Evolutionary conservation across 768 basidiomycete species (phyloP).

Genomic region (Mycena galericulata): DNA sequence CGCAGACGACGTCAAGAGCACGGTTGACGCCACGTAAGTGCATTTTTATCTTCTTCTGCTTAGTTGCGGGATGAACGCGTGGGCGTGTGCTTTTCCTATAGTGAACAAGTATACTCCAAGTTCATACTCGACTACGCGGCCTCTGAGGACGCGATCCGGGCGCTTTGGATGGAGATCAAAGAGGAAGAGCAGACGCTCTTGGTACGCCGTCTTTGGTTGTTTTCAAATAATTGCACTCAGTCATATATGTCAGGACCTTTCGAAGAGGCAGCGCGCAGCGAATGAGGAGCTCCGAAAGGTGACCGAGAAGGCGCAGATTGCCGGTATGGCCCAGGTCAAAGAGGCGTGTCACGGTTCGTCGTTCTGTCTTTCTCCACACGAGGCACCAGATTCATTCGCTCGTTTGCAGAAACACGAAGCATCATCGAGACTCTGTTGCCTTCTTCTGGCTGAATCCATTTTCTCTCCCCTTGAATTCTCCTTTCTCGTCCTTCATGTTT

Average conservation of each 20-base stretch:
- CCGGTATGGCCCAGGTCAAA: slow-evolving; percentile 34
- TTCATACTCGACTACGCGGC: slow-evolving; percentile 38
- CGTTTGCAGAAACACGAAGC: background rate
- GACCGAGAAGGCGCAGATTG: slow-evolving; percentile 33
- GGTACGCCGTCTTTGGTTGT: slow-evolving; percentile 9
- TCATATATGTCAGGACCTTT: slow-evolving; percentile 18
- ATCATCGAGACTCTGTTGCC: background rate
- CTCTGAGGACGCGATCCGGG: slow-evolving; percentile 39
- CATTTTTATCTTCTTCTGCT: background rate
- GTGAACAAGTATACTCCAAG: slow-evolving; percentile 31
- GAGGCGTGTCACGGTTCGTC: slow-evolving; percentile 37
- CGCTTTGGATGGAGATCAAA: slow-evolving; percentile 37
- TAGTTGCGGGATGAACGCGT: too few species aligned
- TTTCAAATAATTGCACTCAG: background rate
- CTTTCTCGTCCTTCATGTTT: too few species aligned
- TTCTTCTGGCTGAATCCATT: background rate
- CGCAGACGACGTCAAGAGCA: slow-evolving; percentile 2
- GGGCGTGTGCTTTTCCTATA: too few species aligned
- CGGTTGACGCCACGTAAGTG: slow-evolving; percentile 12
- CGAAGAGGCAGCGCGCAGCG: slow-evolving; percentile 15
- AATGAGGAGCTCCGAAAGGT: slow-evolving; percentile 2
- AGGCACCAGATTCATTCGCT: too few species aligned
- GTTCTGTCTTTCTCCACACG: background rate
- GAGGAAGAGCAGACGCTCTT: slow-evolving; percentile 30
- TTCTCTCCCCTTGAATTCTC: background rate